Evolutionary conservation across 2,329 filamentous ascomycete genomes (phyloP).

Genomic region (Hypoxylon sp.): DNA sequence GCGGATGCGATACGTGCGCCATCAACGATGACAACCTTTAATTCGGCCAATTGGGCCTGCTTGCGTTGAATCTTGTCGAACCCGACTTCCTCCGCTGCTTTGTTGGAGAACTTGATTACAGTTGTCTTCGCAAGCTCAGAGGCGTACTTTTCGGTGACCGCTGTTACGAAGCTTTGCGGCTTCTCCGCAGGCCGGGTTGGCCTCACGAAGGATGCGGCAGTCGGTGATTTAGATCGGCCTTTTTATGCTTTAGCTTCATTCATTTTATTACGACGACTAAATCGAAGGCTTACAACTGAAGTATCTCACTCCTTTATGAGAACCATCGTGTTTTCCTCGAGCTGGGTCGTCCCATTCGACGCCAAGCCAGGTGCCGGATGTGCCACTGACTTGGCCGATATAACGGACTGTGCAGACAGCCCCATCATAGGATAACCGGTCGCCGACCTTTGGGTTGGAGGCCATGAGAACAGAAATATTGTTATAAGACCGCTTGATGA

Average conservation of each 20-base stretch:
- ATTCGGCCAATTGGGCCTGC: slow-evolving; percentile 81
- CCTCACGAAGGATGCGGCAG: slow-evolving; percentile 88
- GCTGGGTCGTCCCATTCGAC: slow-evolving; percentile 95
- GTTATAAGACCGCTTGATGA: slow-evolving; percentile 11
- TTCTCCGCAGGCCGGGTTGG: slow-evolving; percentile 79
- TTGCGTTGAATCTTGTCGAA: slow-evolving; percentile 92
- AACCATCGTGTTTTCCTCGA: slow-evolving; percentile 91
- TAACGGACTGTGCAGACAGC: slow-evolving; percentile 89
- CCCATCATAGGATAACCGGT: slow-evolving; percentile 84
- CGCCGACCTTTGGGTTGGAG: slow-evolving; percentile 67
- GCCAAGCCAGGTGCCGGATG: slow-evolving; percentile 86
- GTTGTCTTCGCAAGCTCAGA: slow-evolving; percentile 64
- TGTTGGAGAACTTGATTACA: slow-evolving; percentile 79
- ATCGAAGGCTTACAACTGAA: slow-evolving; percentile 77
- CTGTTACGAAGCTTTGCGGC: slow-evolving; percentile 81
- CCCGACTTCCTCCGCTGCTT: slow-evolving; percentile 92
- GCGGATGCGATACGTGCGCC: slow-evolving; percentile 72
- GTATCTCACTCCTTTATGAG: slow-evolving; percentile 82
- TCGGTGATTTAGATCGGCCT: slow-evolving; percentile 75
- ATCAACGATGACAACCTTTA: slow-evolving; percentile 87
- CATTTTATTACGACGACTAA: neutral
- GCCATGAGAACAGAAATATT: slow-evolving; percentile 55
- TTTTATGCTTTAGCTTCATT: slow-evolving; percentile 23
- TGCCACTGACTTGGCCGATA: slow-evolving; percentile 81
- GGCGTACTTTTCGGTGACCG: slow-evolving; percentile 87